Evolutionary conservation across 2,329 filamentous ascomycete species (phyloP).

Genomic region (Coniochaeta prunicola): DNA sequence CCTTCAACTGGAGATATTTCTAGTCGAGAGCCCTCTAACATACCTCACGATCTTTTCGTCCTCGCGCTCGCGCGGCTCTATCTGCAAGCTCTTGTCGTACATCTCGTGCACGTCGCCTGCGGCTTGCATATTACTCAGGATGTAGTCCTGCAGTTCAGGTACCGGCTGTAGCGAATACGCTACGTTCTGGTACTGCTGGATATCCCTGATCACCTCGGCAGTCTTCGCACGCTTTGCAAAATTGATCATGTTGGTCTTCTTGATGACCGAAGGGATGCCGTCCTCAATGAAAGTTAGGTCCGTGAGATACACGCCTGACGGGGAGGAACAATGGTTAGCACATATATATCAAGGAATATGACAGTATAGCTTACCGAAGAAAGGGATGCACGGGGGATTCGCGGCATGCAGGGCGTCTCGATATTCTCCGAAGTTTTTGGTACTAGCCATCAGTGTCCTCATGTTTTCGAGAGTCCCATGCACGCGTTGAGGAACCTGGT

Average conservation of each 20-base stretch:
- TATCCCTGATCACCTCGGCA: slow-evolving; percentile 95
- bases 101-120: slow-evolving; percentile 97
- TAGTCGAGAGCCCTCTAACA: slow-evolving; percentile 24
- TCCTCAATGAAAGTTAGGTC: slow-evolving; percentile 98
- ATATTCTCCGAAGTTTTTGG: slow-evolving; percentile 97
- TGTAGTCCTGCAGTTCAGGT: slow-evolving; percentile 90
- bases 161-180: slow-evolving; percentile 90
- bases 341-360: slow-evolving; percentile 5
- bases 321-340: slow-evolving; percentile 1
- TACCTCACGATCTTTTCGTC: slow-evolving; percentile 99
- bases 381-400: slow-evolving; percentile 95
- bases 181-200: slow-evolving; percentile 97
- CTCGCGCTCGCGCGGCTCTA: slow-evolving; percentile 92
- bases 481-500: slow-evolving; percentile 81
- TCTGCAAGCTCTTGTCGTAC: slow-evolving; percentile 92
- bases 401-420: slow-evolving; percentile 86
- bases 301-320: slow-evolving; percentile 82
- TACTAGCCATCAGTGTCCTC: slow-evolving; percentile 92
- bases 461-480: slow-evolving; percentile 77
- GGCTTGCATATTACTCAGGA: slow-evolving; percentile 90
- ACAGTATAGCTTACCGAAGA: slow-evolving; percentile 60
- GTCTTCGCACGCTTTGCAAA: slow-evolving; percentile 98
- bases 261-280: slow-evolving; percentile 91
- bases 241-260: slow-evolving; percentile 95
- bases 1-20: slow-evolving; percentile 15